Evolutionary conservation across 208 protist species (phyloP), one percentile per base, ranked within the genome.

Genomic region (Crithidia mellificae): DNA sequence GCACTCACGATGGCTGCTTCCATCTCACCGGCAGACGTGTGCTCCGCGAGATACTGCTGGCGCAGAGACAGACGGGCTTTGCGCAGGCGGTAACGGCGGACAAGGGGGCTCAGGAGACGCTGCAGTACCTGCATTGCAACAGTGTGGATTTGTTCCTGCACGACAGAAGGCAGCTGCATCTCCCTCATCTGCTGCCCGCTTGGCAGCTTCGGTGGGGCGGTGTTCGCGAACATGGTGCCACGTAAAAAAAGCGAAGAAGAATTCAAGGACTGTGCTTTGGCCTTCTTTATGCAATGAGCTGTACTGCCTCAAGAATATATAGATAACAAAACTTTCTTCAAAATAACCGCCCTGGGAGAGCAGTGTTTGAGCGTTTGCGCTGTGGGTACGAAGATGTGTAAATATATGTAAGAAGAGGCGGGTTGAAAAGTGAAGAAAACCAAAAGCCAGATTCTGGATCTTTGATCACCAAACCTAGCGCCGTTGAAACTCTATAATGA

Each of bases 41-140:
- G 25, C 3, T 77, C 38, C 11, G 39, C 39, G 15, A 81, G 32
- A 20, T 83, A 55, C 36, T 47, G 50, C 6, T 36, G 57, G 11
- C 58, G 39, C n/a, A 84, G 61, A 54, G 63, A 17, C 17, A 59
- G 44, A 11, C 85, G 62, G 17, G 63, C 63, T 43, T 53, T 44
- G 3, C 65, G 55, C 8, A 76, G 69, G 1, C 69, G 61, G 27
- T 59, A 34, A 3, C 63, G 78, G 22, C 59, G 62, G 30, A 84
- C 32, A 39, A 92, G 58, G 0, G 86, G 86, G 22, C 41, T 63
- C 20, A 92, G 64, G 14, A 83, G 71, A 7, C 71, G 74, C 46
- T 76, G 78, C 25, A 92, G 56, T 14, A 84, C 70, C 46, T 78
- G 58, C 17, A 82, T 25, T 2, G 83, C 84, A 17, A 92, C 67